Evolutionary conservation across 495 filamentous ascomycete genomes (phyloP).

Genomic region (Penicillium argentinense): DNA sequence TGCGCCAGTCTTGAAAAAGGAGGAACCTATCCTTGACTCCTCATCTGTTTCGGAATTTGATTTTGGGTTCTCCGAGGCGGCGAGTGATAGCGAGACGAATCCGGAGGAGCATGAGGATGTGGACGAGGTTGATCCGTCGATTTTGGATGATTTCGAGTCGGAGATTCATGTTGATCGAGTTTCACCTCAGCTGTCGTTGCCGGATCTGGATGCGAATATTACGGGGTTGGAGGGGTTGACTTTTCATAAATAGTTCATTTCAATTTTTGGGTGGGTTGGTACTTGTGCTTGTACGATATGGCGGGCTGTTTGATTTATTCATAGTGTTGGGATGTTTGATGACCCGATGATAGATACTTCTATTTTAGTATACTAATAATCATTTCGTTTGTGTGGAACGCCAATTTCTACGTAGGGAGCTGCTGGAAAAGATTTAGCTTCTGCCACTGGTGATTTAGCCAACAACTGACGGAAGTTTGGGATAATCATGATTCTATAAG

Average conservation of each 20-base stretch:
- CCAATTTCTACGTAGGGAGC: no score
- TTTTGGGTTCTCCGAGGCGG: slow-evolving; percentile 22
- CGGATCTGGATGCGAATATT: slow-evolving; percentile 21
- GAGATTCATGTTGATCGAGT: slow-evolving; percentile 11
- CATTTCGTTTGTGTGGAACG: slow-evolving; percentile 15
- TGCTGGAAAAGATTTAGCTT: no score
- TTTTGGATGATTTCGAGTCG: slow-evolving; percentile 4
- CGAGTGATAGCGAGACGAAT: slow-evolving; percentile 20
- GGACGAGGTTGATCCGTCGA: slow-evolving; percentile 1
- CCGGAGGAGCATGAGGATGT: slow-evolving; percentile 4
- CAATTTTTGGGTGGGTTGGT: not conserved
- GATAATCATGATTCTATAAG: no score
- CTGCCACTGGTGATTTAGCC: no score
- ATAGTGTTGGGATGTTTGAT: no score
- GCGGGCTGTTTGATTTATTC: slow-evolving; percentile 3
- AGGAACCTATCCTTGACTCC: not conserved
- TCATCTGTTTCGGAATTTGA: slow-evolving; percentile 27
- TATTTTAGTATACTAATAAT: slow-evolving; percentile 8
- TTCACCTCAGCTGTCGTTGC: slow-evolving; percentile 20
- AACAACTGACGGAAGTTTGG: no score
- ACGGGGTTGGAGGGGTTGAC: slow-evolving; percentile 22
- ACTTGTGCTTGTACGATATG: slow-evolving; percentile 10
- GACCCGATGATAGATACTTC: no score
- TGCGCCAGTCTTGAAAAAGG: not conserved
- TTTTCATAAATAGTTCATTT: slow-evolving; percentile 8